Base-by-base conservation (phyloP, 164 flowering plant genomes). In the Liriodendron chinense region DNA sequence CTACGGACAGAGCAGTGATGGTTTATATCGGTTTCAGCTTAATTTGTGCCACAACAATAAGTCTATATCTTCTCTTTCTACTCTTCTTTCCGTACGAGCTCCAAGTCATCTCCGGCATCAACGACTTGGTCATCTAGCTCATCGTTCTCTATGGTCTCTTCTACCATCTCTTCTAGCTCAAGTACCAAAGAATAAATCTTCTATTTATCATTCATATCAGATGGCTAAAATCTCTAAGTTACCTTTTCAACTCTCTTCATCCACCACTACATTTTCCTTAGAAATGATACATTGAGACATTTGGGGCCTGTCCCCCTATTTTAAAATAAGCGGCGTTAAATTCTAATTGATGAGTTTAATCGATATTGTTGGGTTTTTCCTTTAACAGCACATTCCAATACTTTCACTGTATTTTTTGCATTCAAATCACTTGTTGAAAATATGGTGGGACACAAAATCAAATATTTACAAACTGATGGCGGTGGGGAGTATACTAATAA, bases 291-390 rank as follows among this genome's bases (percentile, higher is more conserved):
- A 47, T 48, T 34, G n/a, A 43, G 22, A 34, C 26, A 69, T 69
- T n/a, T 69, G 71, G 71, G 23, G 10, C 23, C 3, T 1, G 6
- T 69, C 71, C 7, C 21, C n/a, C 10, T 21, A 2, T 69, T 14
- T 6, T 7, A 1, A 14, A 69, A 69, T 69, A 47, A 69, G 71
- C 28, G 71, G 71, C 4, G 10, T 16, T 16, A 34, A 47, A 34
- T 28, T 20, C 22, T 47, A 69, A 9, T 49, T 70, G 34, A 70
- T 70, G 72, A 70, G 21, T 70, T 48, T 70, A 47, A 25, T 70
- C 0, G 72, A 9, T 21, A 49, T 22, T 49, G 1, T 7, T 70
- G 43, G 61, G 0, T 28, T 12, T 69, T 34, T 69, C 23, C 25
- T 69, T 69, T 69, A n/a, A 10, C n/a, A 0, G 9, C 12, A 22